Base-by-base conservation (phyloP, 257 asterid species). In the Cynanchum wilfordii region DNA sequence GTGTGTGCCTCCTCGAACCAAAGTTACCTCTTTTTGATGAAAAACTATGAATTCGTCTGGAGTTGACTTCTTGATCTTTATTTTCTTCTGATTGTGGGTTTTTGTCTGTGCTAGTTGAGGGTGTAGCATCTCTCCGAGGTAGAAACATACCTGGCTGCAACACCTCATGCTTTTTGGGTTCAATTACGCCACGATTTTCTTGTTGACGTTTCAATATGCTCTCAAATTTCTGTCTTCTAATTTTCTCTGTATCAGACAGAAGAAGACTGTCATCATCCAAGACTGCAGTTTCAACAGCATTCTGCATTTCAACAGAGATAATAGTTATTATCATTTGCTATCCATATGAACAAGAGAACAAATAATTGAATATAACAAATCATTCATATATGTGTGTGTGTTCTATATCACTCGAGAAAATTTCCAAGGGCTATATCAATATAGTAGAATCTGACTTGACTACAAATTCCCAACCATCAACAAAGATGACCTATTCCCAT, bases 151-250 rank as follows among this genome's bases (percentile, higher is more conserved):
- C 97, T 0, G 97, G 97, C 76, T 82, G 55, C 59, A 91, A 76
- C 52, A 94, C 97, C 81, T 85, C 96, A 15, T 54, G 82, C 66
- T 51, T 87, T 78, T 87, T 90, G 42, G 87, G 86, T 76, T 91
- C 97, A 66, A 91, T 94, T 81, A 94, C 81, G 56, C 99, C 97
- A 81, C 83, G 75, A 9, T 91, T 88, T 78, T 91, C 92, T 79
- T 87, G 85, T 84, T 91, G 97, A 78, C 86, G 86, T 66, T 83
- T 85, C 73, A 86, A 72, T 67, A 86, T 77, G 60, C 90, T 84
- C 73, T 89, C 97, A 50, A 86, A 85, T 78, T 83, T 88, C 40
- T 82, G 78, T 79, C 87, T 89, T 78, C 97, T 94, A 22, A 63
- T 70, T 33, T 80, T 89, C 83, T 90, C 98, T 1, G 83, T 77